A percentile compares a stretch with the other conserved stretches of the same genome.
Evolutionary conservation across 2,329 filamentous ascomycete genomes (phyloP).

Genomic region (Penicillium expansum): DNA sequence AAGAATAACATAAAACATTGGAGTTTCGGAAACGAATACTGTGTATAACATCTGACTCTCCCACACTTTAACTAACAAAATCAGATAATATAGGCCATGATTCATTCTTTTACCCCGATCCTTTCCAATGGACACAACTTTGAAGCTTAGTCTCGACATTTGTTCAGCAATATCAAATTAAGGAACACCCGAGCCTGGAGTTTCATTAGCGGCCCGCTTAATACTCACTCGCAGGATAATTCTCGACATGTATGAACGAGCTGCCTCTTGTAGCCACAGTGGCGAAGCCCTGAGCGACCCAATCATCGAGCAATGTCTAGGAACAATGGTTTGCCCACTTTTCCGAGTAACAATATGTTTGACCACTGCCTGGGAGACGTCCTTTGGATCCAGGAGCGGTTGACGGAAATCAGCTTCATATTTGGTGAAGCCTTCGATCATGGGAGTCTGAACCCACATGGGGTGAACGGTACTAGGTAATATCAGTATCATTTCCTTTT

Average conservation of each 20-base stretch:
- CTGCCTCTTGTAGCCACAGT: conserved; percentile 7
- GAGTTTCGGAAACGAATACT: neutral
- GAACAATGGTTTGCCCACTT: conserved; percentile 45
- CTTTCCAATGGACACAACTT: neutral
- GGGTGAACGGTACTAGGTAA: conserved; percentile 18
- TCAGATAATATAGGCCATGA: neutral
- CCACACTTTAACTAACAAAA: too few species aligned
- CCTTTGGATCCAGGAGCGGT: conserved; percentile 19
- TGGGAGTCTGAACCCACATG: conserved; percentile 37
- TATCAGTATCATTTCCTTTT: neutral
- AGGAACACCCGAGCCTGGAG: neutral
- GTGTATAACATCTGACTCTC: neutral
- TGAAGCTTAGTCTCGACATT: neutral
- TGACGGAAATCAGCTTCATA: conserved; percentile 16
- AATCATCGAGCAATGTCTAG: conserved; percentile 21
- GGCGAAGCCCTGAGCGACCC: conserved; percentile 1
- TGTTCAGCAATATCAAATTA: neutral
- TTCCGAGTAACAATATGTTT: conserved; percentile 46
- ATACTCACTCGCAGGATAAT: neutral
- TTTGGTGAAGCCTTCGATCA: conserved; percentile 32
- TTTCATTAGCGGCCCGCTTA: neutral
- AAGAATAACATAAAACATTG: neutral
- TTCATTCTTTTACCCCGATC: neutral
- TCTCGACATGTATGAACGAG: conserved; percentile 3
- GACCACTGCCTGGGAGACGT: conserved; percentile 46